Percentiles rank a stretch among this genome's conserved stretches.
These are phyloP conservation scores for Trichosanthes truncata DNA, from an alignment of 306 rosid species.

Conservation along the genomic window DNA sequence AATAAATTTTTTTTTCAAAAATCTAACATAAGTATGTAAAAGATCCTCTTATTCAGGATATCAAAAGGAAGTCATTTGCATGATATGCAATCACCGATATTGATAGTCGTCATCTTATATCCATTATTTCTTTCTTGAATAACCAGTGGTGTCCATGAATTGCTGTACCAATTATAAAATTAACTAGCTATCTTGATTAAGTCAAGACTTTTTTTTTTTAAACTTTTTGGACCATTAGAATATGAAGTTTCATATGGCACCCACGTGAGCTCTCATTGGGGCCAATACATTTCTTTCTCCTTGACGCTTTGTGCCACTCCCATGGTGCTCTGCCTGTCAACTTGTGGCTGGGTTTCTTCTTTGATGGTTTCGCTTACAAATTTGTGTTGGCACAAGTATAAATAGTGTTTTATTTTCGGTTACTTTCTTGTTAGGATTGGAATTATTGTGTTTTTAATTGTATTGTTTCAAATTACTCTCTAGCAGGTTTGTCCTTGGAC, in stretches of 20 bases:
- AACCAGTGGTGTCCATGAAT: too few species aligned
- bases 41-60: background rate
- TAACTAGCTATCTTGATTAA: too few species aligned
- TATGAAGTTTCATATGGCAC: background rate
- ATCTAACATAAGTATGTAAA: background rate
- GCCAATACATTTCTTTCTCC: background rate
- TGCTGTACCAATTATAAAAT: too few species aligned
- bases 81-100: background rate
- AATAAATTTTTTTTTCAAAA: background rate
- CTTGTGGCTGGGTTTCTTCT: background rate
- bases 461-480: conserved; percentile 1
- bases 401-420: background rate
- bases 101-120: background rate
- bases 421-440: background rate
- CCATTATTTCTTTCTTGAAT: background rate
- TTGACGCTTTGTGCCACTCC: background rate
- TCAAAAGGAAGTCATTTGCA: background rate
- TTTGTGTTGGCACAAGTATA: background rate
- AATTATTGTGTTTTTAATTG: conserved; percentile 6
- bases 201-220: background rate
- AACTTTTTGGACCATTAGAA: background rate
- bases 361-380: background rate
- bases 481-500: conserved; percentile 14
- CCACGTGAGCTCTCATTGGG: background rate
- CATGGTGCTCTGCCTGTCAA: background rate